phyloP scores from a whole-genome alignment of 169 alveolate genomes.

The Babesia bovis region DNA sequence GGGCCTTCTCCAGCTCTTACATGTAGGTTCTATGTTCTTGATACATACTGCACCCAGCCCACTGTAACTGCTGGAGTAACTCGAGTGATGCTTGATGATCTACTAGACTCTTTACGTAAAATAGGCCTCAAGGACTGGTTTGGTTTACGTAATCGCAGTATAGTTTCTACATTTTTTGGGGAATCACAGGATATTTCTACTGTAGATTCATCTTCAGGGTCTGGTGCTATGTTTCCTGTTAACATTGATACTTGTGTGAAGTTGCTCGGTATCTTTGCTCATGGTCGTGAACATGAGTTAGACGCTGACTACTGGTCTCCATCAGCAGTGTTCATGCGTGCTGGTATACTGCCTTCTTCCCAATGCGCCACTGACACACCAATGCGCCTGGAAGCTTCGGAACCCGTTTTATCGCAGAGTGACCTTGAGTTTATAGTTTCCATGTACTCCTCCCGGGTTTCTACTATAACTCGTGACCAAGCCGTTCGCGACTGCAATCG shows the following conservation, averaged over 20 bases:
- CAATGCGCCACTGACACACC: not conserved
- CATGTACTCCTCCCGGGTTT: slow-evolving; percentile 7
- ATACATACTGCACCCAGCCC: no score
- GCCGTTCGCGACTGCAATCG: slow-evolving; percentile 8
- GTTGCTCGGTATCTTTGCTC: not conserved
- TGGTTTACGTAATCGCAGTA: slow-evolving; percentile 1
- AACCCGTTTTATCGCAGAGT: not conserved
- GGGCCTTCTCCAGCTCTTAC: slow-evolving; percentile 31
- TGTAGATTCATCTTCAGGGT: not conserved
- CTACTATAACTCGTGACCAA: not conserved
- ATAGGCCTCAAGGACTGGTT: slow-evolving; percentile 60
- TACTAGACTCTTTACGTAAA: slow-evolving; percentile 7
- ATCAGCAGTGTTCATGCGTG: not conserved
- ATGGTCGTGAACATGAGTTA: slow-evolving; percentile 14
- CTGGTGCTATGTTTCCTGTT: not conserved
- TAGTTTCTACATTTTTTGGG: slow-evolving; percentile 16
- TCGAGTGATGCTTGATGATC: slow-evolving; percentile 3
- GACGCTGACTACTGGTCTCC: slow-evolving; percentile 27
- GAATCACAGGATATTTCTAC: not conserved
- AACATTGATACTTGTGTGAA: not conserved
- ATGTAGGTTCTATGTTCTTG: slow-evolving; percentile 28
- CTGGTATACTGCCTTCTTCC: not conserved
- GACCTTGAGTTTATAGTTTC: not conserved
- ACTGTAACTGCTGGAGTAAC: not conserved
- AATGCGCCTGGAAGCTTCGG: not conserved